These are phyloP conservation scores for Xylaria sp. DNA, from an alignment of 2,329 filamentous ascomycete species.

Conservation along the genomic window DNA sequence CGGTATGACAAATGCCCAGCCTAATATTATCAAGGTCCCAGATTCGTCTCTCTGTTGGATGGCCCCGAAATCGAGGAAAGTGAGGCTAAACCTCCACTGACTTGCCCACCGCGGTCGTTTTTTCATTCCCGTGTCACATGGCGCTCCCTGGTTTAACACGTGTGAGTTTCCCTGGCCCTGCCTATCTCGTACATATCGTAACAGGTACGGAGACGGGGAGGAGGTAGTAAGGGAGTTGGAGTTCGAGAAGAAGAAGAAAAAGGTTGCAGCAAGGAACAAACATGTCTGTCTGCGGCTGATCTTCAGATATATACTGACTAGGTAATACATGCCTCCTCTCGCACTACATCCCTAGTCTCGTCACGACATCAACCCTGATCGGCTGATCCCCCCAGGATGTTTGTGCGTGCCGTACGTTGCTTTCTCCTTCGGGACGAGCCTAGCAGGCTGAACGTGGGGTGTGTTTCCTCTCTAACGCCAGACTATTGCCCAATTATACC, in stretches of 20 bases:
- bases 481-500: background rate
- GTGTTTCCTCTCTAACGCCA: background rate
- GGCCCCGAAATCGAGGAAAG: background rate
- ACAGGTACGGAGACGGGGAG: too few species aligned
- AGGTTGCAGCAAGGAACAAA: background rate
- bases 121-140: conserved; percentile 5
- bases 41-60: conserved; percentile 1
- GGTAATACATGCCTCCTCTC: background rate
- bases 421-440: background rate
- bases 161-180: background rate
- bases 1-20: conserved; percentile 12
- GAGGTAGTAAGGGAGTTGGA: background rate
- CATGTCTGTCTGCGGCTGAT: background rate
- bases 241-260: background rate
- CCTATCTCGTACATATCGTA: background rate
- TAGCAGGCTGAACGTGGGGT: background rate
- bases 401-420: background rate
- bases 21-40: background rate
- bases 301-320: background rate
- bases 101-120: background rate
- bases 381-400: background rate
- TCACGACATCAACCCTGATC: background rate
- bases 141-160: background rate
- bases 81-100: background rate
- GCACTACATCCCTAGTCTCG: background rate